phyloP scores from a whole-genome alignment of 179 eudicot genomes.

The Camellia oleifera region DNA sequence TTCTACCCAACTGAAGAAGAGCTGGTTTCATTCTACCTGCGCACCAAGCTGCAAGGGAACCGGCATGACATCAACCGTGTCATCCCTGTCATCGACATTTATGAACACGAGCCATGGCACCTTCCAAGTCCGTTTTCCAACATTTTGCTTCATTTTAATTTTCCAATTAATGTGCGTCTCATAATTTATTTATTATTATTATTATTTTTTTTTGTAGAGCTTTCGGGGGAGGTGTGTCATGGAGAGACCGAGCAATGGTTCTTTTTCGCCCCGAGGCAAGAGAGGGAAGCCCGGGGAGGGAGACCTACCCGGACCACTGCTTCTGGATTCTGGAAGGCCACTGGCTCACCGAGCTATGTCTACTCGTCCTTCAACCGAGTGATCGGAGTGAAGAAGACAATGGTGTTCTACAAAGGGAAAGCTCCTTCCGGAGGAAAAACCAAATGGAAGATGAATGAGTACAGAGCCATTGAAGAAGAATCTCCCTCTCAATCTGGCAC shows the following conservation, averaged over 20 bases:
- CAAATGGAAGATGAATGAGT: constrained; percentile 60
- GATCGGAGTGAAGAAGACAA: constrained; percentile 51
- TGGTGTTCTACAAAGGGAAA: constrained; percentile 53
- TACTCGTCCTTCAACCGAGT: constrained; percentile 31
- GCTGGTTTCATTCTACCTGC: constrained; percentile 27
- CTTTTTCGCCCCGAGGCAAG: constrained; percentile 44
- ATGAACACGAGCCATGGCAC: constrained; percentile 23
- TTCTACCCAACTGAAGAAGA: constrained; percentile 39
- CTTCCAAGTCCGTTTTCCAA: constrained; percentile 27
- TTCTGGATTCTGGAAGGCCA: constrained; percentile 60
- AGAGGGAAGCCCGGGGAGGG: constrained; percentile 46
- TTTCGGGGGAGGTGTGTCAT: constrained; percentile 34
- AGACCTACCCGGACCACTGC: constrained; percentile 42
- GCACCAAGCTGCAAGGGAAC: constrained; percentile 20
- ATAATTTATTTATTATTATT: too few relatives aligned
- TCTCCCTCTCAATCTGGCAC: neutral
- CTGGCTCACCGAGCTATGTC: constrained; percentile 47
- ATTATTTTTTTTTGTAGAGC: constrained; percentile 16
- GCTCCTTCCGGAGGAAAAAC: constrained; percentile 51
- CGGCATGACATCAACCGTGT: constrained; percentile 19
- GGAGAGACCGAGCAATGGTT: constrained; percentile 55
- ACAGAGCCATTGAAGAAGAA: constrained; percentile 31
- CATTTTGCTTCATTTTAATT: too few relatives aligned
- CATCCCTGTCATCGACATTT: constrained; percentile 28
- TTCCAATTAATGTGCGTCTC: too few relatives aligned